phyloP scores from a whole-genome alignment of 257 asterid species.

The Lycium ferocissimum region DNA sequence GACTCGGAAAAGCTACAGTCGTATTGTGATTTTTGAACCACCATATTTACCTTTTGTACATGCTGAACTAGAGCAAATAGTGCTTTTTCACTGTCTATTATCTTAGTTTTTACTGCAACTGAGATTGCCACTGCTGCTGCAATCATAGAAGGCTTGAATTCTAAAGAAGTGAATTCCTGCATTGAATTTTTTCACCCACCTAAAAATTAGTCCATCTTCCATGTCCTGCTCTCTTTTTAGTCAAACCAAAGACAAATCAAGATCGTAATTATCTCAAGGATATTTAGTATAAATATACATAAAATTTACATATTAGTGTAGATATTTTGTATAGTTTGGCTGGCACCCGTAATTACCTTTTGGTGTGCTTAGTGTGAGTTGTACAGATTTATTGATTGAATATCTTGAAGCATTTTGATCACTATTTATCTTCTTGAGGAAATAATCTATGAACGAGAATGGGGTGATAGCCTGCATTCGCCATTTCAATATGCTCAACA shows the following conservation, averaged over 20 bases:
- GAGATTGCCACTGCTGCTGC: conserved; percentile 57
- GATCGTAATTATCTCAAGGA: too few relatives aligned
- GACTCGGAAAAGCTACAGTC: too few relatives aligned
- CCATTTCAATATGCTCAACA: conserved; percentile 50
- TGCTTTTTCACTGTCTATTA: conserved; percentile 42
- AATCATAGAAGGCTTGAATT: conserved; percentile 53
- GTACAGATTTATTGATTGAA: conserved; percentile 37
- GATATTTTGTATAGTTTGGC: too few relatives aligned
- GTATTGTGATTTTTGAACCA: conserved; percentile 38
- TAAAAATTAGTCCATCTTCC: too few relatives aligned
- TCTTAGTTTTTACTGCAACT: conserved; percentile 44
- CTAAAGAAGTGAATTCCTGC: conserved; percentile 53
- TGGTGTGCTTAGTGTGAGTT: conserved; percentile 42
- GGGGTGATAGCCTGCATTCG: conserved; percentile 57
- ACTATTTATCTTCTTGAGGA: conserved; percentile 37
- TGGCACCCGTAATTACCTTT: conserved; percentile 42
- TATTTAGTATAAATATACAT: too few relatives aligned
- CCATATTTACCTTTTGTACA: conserved; percentile 45
- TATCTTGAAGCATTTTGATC: conserved; percentile 38
- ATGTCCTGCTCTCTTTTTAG: too few relatives aligned
- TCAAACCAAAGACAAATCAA: too few relatives aligned
- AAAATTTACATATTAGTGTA: too few relatives aligned
- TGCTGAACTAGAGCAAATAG: conserved; percentile 38
- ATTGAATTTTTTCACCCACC: conserved; percentile 42
- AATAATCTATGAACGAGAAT: conserved; percentile 49